Base-by-base conservation (phyloP, 2,329 filamentous ascomycete genomes). In the Allantophomopsis cytisporea region DNA sequence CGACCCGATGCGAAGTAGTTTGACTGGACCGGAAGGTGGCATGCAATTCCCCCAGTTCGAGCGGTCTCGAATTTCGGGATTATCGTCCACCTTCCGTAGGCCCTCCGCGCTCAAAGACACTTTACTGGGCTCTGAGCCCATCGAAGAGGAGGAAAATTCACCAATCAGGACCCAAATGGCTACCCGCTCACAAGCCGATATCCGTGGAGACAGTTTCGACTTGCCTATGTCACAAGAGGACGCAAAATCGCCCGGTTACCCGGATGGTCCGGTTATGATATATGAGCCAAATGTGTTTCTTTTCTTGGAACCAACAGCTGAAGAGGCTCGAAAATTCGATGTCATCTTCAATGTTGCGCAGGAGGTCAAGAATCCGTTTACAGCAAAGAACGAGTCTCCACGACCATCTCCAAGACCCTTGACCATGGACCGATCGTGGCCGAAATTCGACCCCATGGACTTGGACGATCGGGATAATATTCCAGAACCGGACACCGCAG, bases 331-430 rank as follows among this genome's bases (percentile, higher is more conserved):
- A 10, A 68, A 73, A 28, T 93, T 88, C 47, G 85, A 91, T 49
- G 80, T 89, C 2, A 76, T 93, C 14, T 77, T 91, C 53, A 93
- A 93, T 47, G 84, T 89, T 6, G 84, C 84, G 1, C 78, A 80
- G 42, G 84, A 93, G 58, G 84, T 91, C 2, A 68, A 69, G 41
- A 88, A 91, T 51, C 84, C 84, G 0, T 86, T 89, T 52, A 60
- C 61, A 8, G 52, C 50, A 49, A 50, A 43, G 23, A 48, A 46
- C 5, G 50, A 51, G 35, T 45, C 44, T 21, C 41, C 44, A 6
- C 43, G 47, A 49, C 37, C 57, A 49, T 45, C 56, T 47, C 43
- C 54, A 49, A 5, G 23, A 28, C 23, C 23, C 3, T 28, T 28
- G 10, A 10, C 23, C 8, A 44, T 43, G 46, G 38, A 30, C 39